phyloP scores from a whole-genome alignment of 192 early-diverging fungal genomes.

The Podila verticillata region DNA sequence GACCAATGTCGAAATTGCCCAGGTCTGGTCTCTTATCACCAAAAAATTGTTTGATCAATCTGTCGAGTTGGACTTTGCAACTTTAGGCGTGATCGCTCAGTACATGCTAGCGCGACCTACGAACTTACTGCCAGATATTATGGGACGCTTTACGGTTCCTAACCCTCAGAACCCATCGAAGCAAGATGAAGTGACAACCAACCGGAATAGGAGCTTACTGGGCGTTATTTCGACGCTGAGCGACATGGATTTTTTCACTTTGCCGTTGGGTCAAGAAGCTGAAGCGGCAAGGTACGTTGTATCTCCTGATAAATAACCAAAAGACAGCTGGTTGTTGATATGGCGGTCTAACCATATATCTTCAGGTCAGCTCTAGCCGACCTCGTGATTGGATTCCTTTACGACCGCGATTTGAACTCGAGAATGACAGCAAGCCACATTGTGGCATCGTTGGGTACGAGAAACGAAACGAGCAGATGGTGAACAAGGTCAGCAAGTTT shows the following conservation, averaged over 20 bases:
- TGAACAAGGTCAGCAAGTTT: no score
- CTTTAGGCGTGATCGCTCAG: neutral
- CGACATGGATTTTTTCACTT: constrained; percentile 7
- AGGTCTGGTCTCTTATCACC: neutral
- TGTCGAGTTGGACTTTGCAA: neutral
- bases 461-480: neutral
- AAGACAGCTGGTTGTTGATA: neutral
- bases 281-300: neutral
- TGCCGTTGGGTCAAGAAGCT: neutral
- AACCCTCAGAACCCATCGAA: neutral
- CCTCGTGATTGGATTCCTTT: constrained; percentile 5
- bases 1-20: constrained; percentile 2
- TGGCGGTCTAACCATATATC: neutral
- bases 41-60: neutral
- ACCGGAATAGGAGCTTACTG: constrained; percentile 4
- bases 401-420: constrained; percentile 1
- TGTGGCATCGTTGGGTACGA: constrained; percentile 20
- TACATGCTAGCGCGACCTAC: neutral
- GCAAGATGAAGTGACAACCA: no score
- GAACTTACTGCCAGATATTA: constrained; percentile 2
- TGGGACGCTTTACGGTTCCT: neutral
- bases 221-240: constrained; percentile 3
- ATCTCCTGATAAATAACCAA: neutral
- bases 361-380: constrained; percentile 5
- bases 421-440: constrained; percentile 6